Evolutionary conservation across 176 grass and related monocot species (phyloP), one percentile per base, ranked within the genome.

Genomic region (Oryza coarctata): DNA sequence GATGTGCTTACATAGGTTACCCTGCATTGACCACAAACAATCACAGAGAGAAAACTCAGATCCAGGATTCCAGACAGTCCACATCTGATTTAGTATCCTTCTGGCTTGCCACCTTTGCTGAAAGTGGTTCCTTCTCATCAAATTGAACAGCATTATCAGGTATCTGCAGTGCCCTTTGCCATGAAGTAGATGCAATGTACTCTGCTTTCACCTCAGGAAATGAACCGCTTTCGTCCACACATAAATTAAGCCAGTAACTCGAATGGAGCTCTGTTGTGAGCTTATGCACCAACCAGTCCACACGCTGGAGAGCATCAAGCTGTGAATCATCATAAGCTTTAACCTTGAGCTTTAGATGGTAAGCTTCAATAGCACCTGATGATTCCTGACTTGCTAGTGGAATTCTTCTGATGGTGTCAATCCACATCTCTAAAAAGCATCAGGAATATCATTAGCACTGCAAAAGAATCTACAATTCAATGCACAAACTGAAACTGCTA

Each of bases 271-370:
- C 92, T n/a, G 95, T 98, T 67, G 90, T 98, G 68, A 98, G 88
- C 63, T 92, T 94, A 55, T 98, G 92, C 38, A 94, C 95, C 73
- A 98, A 86, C 92, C 95, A 98, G 75, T 98, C 95, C 18, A 98
- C 92, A 3, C 90, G 86, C 82, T 94, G 92, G 62, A 94, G 86
- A 15, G 92, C 88, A 77, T 81, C 88, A 41, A 98, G 90, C 74
- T 92, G 87, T 44, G 87, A 90, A 86, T 98, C 92, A 33, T 98
- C 86, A 14, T 94, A 97, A 30, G 89, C 62, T 94, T 94, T 98
- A 72, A 77, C 81, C 85, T 98, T 98, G 6, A 98, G 88, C 76
- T 98, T 94, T 36, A 92, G 84, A 85, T 98, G 95, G 78, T 98
- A 98, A 73, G 78, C 86, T 87, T 98, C 95, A 81, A 93, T 91